Conservation (phyloP, 495 filamentous ascomycete species). For the Geoglossum glabrum region DNA sequence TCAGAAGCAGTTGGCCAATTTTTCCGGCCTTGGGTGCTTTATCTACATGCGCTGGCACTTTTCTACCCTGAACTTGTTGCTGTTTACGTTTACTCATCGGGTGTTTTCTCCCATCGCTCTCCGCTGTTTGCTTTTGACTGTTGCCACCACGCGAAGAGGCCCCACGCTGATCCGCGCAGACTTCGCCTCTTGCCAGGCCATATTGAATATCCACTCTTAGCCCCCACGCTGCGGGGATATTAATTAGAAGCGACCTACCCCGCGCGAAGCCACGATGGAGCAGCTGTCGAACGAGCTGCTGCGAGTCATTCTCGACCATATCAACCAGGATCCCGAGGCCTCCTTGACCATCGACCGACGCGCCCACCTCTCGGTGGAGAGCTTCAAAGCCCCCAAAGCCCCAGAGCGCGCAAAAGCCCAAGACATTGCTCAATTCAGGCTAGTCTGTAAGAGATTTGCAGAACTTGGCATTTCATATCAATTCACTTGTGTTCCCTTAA, state of each 20-base stretch:
- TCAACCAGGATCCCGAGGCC: constrained; percentile 27
- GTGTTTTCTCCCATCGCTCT: neutral
- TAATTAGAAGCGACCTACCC: neutral
- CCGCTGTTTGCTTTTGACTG: neutral
- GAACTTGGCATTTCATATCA: constrained; percentile 38
- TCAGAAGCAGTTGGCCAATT: neutral
- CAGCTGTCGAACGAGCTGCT: constrained; percentile 30
- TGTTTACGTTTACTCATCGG: neutral
- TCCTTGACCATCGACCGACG: constrained; percentile 27
- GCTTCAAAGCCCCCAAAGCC: constrained; percentile 26
- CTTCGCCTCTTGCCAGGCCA: neutral
- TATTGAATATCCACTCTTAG: neutral
- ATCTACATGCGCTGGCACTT: constrained; percentile 1
- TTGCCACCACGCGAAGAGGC: neutral
- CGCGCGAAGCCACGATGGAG: constrained; percentile 3
- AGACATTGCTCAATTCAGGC: constrained; percentile 30
- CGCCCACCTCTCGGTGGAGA: constrained; percentile 33
- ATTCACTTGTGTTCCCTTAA: constrained; percentile 36
- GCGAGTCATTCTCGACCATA: constrained; percentile 33
- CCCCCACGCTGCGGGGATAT: constrained; percentile 1
- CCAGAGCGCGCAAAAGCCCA: constrained; percentile 22
- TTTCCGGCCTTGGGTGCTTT: neutral
- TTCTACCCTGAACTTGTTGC: neutral
- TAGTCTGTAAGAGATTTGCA: constrained; percentile 40
- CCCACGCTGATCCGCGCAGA: neutral